Percentiles rank a stretch among this genome's conserved stretches.
Evolutionary conservation across 2,329 filamentous ascomycete genomes (phyloP).

Genomic region (Microascus cirrosus): DNA sequence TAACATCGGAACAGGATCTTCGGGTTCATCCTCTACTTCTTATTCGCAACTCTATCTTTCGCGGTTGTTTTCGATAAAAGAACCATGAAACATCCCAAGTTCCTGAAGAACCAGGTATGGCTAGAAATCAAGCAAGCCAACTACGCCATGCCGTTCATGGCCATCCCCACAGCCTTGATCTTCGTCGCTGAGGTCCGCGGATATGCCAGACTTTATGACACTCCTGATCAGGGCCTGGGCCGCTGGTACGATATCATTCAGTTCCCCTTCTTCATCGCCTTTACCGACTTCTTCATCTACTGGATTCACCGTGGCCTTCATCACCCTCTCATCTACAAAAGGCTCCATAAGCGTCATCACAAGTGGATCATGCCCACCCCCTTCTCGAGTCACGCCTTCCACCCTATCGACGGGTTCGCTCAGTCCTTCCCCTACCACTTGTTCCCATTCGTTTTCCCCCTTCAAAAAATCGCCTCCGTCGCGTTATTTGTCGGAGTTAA

Average conservation of each 20-base stretch:
- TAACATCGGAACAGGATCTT: conserved; percentile 54
- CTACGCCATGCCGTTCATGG: conserved; percentile 69
- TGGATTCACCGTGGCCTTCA: conserved; percentile 83
- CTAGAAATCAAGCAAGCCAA: conserved; percentile 78
- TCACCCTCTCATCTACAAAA: conserved; percentile 68
- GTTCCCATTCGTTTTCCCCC: conserved; percentile 84
- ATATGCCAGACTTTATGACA: conserved; percentile 79
- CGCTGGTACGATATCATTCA: conserved; percentile 69
- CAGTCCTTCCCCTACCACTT: conserved; percentile 88
- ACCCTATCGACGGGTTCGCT: conserved; percentile 81
- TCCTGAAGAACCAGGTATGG: conserved; percentile 83
- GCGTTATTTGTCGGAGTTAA: conserved; percentile 85
- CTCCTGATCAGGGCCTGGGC: conserved; percentile 62
- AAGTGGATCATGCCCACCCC: conserved; percentile 99
- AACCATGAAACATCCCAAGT: conserved; percentile 82
- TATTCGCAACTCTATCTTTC: conserved; percentile 76
- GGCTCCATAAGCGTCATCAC: conserved; percentile 92
- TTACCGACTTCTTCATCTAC: conserved; percentile 87
- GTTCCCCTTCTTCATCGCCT: conserved; percentile 83
- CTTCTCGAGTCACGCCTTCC: conserved; percentile 86
- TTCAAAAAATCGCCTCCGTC: conserved; percentile 85
- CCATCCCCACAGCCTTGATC: conserved; percentile 67
- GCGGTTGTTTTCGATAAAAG: conserved; percentile 84
- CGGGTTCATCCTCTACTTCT: conserved; percentile 72
- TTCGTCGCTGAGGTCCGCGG: conserved; percentile 78